A percentile compares a stretch with the other conserved stretches of the same genome.
phyloP scores from a whole-genome alignment of 179 eudicot genomes.

The Beta lomatogona region DNA sequence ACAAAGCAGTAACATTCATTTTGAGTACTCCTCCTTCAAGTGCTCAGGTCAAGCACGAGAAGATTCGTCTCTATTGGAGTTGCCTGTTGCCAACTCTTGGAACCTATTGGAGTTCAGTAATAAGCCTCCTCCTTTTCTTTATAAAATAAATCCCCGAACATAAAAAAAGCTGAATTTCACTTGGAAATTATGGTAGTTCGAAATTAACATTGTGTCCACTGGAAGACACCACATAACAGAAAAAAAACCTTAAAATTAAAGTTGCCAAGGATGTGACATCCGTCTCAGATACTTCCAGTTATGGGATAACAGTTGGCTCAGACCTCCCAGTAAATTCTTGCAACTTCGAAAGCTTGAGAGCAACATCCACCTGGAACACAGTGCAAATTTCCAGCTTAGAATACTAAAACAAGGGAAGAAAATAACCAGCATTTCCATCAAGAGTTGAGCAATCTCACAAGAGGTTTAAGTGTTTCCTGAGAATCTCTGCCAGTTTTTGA shows the following conservation, averaged over 20 bases:
- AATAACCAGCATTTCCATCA: background rate
- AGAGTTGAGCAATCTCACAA: conserved; percentile 49
- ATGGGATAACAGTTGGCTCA: conserved; percentile 93
- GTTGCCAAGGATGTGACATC: background rate
- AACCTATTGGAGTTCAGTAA: background rate
- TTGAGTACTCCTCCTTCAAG: background rate
- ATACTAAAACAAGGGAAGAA: background rate
- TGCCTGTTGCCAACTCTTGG: conserved; percentile 14
- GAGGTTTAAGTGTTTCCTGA: conserved; percentile 88
- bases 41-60: background rate
- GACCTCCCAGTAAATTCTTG: conserved; percentile 85
- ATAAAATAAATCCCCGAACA: background rate
- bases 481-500: conserved; percentile 86
- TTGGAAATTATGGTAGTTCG: background rate
- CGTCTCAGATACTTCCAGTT: conserved; percentile 11
- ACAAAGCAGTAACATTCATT: background rate
- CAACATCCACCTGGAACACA: conserved; percentile 75
- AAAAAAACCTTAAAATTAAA: background rate
- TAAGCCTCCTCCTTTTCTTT: background rate
- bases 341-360: conserved; percentile 92
- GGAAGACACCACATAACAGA: background rate
- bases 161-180: background rate
- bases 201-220: background rate
- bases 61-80: background rate
- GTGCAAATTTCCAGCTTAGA: background rate